Conservation (phyloP, 140 eudicot species). For the Senecio squalidus region DNA sequence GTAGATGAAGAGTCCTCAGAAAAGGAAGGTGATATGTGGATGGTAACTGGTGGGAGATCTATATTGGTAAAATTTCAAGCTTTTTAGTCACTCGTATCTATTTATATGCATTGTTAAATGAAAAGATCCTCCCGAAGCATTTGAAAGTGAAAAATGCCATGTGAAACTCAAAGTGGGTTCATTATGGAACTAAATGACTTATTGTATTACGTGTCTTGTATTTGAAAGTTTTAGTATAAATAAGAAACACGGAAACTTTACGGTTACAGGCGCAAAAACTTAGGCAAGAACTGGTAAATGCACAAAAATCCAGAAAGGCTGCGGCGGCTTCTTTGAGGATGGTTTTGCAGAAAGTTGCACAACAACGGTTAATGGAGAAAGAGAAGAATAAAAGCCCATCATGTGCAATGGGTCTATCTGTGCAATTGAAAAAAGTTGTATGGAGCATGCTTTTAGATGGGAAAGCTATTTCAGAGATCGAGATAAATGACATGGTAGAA, state of each 20-base stretch:
- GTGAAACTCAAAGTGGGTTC: no score
- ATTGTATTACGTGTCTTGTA: no score
- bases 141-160: no score
- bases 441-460: conserved; percentile 98
- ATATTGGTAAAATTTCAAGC: conserved; percentile 41
- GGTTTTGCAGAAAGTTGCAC: conserved; percentile 78
- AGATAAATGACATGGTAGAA: conserved; percentile 91
- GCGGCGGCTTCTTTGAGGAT: conserved; percentile 69
- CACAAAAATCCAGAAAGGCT: conserved; percentile 65
- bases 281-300: conserved; percentile 51
- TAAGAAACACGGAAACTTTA: conserved; percentile 12
- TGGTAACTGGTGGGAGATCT: conserved; percentile 57
- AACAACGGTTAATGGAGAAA: conserved; percentile 68
- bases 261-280: conserved; percentile 61
- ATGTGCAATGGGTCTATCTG: conserved; percentile 82
- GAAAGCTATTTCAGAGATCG: conserved; percentile 88
- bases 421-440: conserved; percentile 71
- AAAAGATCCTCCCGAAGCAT: not conserved
- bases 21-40: conserved; percentile 63
- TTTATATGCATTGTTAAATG: not conserved
- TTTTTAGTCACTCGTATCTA: conserved; percentile 9
- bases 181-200: no score
- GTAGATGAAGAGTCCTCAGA: conserved; percentile 44
- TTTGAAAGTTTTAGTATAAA: not conserved
- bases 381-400: conserved; percentile 93